Percentiles rank a stretch among this genome's conserved stretches.
These are phyloP conservation scores for Stygiomarasmius scandens DNA, from an alignment of 1,284 basidiomycete species.

Conservation along the genomic window DNA sequence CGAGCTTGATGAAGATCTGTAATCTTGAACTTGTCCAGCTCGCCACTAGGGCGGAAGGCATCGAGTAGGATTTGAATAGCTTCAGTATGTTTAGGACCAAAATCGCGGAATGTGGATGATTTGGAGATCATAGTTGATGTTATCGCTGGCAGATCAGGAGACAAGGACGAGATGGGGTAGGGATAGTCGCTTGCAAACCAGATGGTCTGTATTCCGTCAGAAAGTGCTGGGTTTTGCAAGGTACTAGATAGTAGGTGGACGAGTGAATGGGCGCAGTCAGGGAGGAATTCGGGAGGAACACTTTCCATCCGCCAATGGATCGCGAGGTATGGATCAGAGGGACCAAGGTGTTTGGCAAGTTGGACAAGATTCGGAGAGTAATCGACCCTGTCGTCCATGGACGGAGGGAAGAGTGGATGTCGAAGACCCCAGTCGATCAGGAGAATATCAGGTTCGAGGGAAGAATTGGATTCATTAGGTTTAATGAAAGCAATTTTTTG, in stretches of 20 bases:
- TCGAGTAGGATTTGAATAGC: constrained; percentile 43
- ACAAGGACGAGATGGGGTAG: constrained; percentile 25
- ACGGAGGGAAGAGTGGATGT: constrained; percentile 36
- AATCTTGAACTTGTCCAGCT: constrained; percentile 40
- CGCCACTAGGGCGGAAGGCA: constrained; percentile 43
- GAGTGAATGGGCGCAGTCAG: constrained; percentile 47
- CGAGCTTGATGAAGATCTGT: constrained; percentile 37
- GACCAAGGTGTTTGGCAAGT: constrained; percentile 34
- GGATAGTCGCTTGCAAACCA: constrained; percentile 56
- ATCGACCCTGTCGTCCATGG: constrained; percentile 18
- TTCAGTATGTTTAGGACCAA: constrained; percentile 37
- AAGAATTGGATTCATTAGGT: background rate
- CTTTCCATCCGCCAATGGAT: constrained; percentile 57
- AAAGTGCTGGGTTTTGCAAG: constrained; percentile 31
- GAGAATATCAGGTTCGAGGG: constrained; percentile 39
- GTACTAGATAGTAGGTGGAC: constrained; percentile 41
- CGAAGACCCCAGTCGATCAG: constrained; percentile 50
- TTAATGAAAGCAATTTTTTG: background rate
- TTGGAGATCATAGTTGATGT: constrained; percentile 21
- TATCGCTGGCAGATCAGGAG: background rate
- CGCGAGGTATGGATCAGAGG: constrained; percentile 40
- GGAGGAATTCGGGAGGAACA: constrained; percentile 38
- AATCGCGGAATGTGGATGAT: constrained; percentile 44
- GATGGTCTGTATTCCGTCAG: constrained; percentile 32
- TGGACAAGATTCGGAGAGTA: constrained; percentile 43